phyloP scores from a whole-genome alignment of 768 basidiomycete species.

The Mycena latifolia region DNA sequence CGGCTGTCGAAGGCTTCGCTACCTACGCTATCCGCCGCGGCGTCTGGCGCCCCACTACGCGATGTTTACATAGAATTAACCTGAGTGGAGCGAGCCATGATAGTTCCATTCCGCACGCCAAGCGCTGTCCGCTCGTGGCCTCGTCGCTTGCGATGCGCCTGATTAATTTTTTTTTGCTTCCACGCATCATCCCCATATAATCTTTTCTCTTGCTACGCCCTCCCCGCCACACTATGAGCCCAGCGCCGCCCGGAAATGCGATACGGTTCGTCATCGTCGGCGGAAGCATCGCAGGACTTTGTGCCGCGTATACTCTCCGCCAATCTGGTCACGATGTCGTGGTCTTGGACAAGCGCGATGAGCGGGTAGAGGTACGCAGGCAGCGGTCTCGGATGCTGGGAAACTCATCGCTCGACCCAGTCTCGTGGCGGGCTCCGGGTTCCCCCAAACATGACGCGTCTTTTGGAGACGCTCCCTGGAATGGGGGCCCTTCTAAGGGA shows the following conservation, averaged over 20 bases:
- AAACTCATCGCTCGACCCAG: background rate
- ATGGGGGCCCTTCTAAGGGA: conserved; percentile 9
- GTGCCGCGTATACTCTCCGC: conserved; percentile 1
- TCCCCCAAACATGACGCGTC: conserved; percentile 35
- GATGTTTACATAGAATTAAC: too few relatives aligned
- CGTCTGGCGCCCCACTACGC: too few relatives aligned
- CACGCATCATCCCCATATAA: background rate
- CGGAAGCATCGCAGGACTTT: conserved; percentile 7
- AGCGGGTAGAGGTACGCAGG: conserved; percentile 18
- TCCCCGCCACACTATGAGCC: background rate
- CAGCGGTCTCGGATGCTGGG: background rate
- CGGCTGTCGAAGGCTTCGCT: too few relatives aligned
- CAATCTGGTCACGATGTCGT: conserved; percentile 1
- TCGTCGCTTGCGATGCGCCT: too few relatives aligned
- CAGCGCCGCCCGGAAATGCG: background rate
- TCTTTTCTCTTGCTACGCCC: background rate
- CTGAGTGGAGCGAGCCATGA: too few relatives aligned
- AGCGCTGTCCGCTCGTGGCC: too few relatives aligned
- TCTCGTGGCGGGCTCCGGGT: conserved; percentile 23
- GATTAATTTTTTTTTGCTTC: too few relatives aligned
- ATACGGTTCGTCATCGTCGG: conserved; percentile 7
- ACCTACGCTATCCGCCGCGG: too few relatives aligned
- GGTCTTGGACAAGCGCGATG: conserved; percentile 9
- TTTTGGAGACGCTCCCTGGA: conserved; percentile 27
- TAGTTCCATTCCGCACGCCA: too few relatives aligned